phyloP scores from a whole-genome alignment of 768 basidiomycete species.

The Clathrus columnatus region DNA sequence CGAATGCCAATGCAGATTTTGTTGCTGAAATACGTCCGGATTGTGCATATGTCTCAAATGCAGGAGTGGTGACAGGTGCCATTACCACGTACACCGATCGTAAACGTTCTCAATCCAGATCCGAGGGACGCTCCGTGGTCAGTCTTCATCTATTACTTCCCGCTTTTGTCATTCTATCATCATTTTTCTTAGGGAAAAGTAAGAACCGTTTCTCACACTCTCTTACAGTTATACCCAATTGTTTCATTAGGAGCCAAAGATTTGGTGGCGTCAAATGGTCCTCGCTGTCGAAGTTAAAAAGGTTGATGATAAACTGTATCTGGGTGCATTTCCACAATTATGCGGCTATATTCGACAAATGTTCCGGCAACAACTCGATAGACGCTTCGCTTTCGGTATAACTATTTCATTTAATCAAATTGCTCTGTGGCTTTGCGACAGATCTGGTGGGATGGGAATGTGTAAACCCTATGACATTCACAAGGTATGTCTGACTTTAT shows the following conservation, averaged over 20 bases:
- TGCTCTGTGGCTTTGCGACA: not conserved
- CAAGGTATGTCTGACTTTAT: not conserved
- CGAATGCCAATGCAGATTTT: not conserved
- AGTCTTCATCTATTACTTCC: not conserved
- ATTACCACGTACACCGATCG: no score
- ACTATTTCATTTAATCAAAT: not conserved
- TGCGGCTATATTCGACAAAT: not conserved
- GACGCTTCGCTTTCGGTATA: not conserved
- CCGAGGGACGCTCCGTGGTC: no score
- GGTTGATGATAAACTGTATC: no score
- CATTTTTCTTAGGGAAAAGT: not conserved
- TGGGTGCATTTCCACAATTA: not conserved
- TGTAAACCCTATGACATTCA: not conserved
- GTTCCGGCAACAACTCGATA: not conserved
- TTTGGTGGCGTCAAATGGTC: not conserved
- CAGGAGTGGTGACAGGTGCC: not conserved
- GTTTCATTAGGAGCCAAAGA: not conserved
- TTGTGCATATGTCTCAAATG: not conserved
- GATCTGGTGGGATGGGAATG: not conserved
- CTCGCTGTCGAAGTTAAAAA: not conserved
- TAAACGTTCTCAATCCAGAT: no score
- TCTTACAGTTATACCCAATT: no score
- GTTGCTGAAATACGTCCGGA: not conserved
- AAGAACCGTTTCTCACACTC: not conserved
- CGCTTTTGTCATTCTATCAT: not conserved